Conservation (phyloP, 2,329 filamentous ascomycete species). For the Botrytis hyacinthi region DNA sequence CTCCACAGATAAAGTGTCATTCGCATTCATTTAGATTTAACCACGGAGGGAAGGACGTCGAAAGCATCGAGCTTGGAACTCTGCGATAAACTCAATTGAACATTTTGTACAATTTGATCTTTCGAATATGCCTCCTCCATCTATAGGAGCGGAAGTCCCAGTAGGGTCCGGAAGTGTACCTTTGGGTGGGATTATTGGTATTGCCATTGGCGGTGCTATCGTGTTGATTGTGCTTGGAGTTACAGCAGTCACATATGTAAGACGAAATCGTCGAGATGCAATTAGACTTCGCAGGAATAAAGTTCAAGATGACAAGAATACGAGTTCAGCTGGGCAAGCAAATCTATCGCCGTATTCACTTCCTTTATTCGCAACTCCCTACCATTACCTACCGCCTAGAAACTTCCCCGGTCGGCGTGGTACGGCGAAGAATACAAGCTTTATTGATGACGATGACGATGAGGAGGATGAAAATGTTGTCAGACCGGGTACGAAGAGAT, state of each 20-base stretch:
- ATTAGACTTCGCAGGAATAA: background rate
- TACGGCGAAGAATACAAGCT: background rate
- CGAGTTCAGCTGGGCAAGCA: background rate
- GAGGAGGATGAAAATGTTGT: conserved; percentile 18
- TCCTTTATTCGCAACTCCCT: conserved; percentile 9
- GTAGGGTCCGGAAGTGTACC: background rate
- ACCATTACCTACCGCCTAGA: conserved; percentile 5
- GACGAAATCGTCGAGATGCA: background rate
- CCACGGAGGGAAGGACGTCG: background rate
- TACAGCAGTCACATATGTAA: background rate
- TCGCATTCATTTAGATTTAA: background rate
- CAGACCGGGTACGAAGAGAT: conserved; percentile 22
- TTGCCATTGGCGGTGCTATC: conserved; percentile 1
- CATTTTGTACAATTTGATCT: background rate
- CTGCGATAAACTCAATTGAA: background rate
- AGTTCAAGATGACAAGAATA: background rate
- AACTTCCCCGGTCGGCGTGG: background rate
- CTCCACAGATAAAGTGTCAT: background rate
- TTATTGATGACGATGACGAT: conserved; percentile 11
- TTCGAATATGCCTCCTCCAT: conserved; percentile 11
- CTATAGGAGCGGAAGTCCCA: conserved; percentile 2
- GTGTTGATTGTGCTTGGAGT: conserved; percentile 1
- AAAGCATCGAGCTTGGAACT: background rate
- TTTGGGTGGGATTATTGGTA: conserved; percentile 9
- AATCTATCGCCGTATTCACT: background rate